Evolutionary conservation across 23 red algal species (phyloP), one percentile per base, ranked within the genome.

Genomic region (Chondrus crispus): DNA sequence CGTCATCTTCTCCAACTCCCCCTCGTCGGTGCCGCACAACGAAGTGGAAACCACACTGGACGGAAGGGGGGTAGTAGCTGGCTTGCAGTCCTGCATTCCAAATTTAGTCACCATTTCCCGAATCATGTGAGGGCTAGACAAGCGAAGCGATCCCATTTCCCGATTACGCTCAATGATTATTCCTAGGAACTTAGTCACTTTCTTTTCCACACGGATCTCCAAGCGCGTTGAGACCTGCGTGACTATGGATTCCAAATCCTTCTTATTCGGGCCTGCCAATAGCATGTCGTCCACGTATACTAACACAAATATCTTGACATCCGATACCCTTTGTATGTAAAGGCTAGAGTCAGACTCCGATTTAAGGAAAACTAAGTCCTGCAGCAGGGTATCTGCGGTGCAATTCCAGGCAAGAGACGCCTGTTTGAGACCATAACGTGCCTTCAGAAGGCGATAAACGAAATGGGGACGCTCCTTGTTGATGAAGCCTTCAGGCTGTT

Each of bases 371-470:
- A 7, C 28, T 40, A 46, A 38, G 33, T 76, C 39, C 28, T 8
- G 28, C n/a, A 76, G 71, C 4, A 76, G 24, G 5, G 33, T 38
- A 37, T 76, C 30, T 48, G 44, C 24, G 28, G 39, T 40, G 11
- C n/a, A 26, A 26, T 38, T 4, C 48, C 48, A 85, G 19, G n/a
- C 53, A 24, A 48, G 20, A 24, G 80, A 54, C 40, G 58, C 80
- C 20, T 85, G 46, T 36, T 85, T 85, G 36, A 85, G 33, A 2
- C 80, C 80, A 85, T 85, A 85, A 18, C 58, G 51, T 30, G 47
- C 48, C 24, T 63, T 62, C 5, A 32, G 33, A 11, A 90, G 86
- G 29, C 53, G 30, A 39, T 33, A 87, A 33, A 87, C 83, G 18
- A 51, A 62, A 1, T 42, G 45, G 10, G 40, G 22, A 37, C 54